Evolutionary conservation across 768 basidiomycete species (phyloP).

Genomic region (Lactifluus echinatus): DNA sequence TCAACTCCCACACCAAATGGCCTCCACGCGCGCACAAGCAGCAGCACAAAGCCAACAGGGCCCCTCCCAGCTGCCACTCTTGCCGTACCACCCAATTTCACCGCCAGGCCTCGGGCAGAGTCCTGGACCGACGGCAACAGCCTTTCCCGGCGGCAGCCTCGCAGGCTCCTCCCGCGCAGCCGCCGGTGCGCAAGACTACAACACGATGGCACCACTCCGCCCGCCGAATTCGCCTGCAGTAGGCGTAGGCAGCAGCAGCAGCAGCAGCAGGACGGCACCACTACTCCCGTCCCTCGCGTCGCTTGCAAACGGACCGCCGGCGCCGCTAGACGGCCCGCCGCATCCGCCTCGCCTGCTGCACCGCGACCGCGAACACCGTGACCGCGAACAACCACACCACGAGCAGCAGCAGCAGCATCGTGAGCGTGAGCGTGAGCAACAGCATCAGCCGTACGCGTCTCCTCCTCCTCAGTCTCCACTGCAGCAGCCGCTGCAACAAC

Average conservation of each 20-base stretch:
- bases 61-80: neutral
- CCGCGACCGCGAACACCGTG: neutral
- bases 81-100: slow-evolving; percentile 11
- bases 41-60: neutral
- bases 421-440: slow-evolving; percentile 14
- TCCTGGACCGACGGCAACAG: neutral
- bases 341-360: slow-evolving; percentile 8
- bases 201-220: neutral
- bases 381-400: no score
- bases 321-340: slow-evolving; percentile 3
- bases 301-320: slow-evolving; percentile 7
- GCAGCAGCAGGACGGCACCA: slow-evolving; percentile 3
- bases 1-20: neutral
- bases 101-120: neutral
- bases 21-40: neutral
- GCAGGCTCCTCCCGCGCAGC: neutral
- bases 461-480: slow-evolving; percentile 14
- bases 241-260: no score
- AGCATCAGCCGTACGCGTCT: slow-evolving; percentile 16
- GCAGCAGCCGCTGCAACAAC: slow-evolving; percentile 15
- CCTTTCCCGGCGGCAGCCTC: neutral
- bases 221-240: slow-evolving; percentile 5
- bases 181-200: neutral
- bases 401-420: no score
- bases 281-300: slow-evolving; percentile 11